Percentiles rank a stretch among this genome's conserved stretches.
phyloP scores from a whole-genome alignment of 306 rosid species.

The Acacia acuminata region DNA sequence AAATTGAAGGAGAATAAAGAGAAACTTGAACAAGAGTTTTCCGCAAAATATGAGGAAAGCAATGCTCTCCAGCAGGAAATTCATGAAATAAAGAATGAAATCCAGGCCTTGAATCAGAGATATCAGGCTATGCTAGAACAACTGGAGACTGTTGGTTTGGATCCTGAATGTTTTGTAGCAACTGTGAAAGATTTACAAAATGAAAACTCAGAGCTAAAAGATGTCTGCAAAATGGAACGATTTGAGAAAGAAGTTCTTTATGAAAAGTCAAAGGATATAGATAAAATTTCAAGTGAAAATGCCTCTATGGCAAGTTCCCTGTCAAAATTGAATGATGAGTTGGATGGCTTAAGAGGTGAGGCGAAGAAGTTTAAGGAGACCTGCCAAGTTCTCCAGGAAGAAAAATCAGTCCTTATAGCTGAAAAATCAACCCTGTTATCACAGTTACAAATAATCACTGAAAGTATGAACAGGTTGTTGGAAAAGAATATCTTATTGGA shows the following conservation, averaged over 20 bases:
- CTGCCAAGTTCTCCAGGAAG: slow-evolving; percentile 70
- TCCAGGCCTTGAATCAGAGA: slow-evolving; percentile 59
- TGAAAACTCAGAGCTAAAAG: slow-evolving; percentile 71
- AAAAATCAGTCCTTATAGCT: slow-evolving; percentile 65
- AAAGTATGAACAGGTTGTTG: slow-evolving; percentile 78
- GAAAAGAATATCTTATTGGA: slow-evolving; percentile 82
- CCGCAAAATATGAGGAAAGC: slow-evolving; percentile 65
- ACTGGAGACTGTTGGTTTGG: slow-evolving; percentile 69
- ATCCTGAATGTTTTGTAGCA: slow-evolving; percentile 61
- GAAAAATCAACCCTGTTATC: slow-evolving; percentile 78
- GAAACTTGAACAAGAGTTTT: slow-evolving; percentile 73
- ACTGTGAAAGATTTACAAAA: slow-evolving; percentile 72
- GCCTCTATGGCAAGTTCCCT: slow-evolving; percentile 59
- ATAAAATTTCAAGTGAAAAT: slow-evolving; percentile 63
- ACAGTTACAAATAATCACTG: slow-evolving; percentile 79
- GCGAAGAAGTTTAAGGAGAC: slow-evolving; percentile 66
- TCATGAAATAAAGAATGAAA: slow-evolving; percentile 63
- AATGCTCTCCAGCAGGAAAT: slow-evolving; percentile 63
- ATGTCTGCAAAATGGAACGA: slow-evolving; percentile 56
- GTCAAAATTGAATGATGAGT: slow-evolving; percentile 62
- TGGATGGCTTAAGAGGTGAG: slow-evolving; percentile 57
- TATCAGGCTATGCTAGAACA: slow-evolving; percentile 70
- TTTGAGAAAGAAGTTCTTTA: slow-evolving; percentile 66
- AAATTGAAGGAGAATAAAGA: slow-evolving; percentile 84
- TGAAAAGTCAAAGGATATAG: slow-evolving; percentile 69